These are phyloP conservation scores for Tetracentron sinense DNA, from an alignment of 164 flowering plant genomes.

Conservation along the genomic window DNA sequence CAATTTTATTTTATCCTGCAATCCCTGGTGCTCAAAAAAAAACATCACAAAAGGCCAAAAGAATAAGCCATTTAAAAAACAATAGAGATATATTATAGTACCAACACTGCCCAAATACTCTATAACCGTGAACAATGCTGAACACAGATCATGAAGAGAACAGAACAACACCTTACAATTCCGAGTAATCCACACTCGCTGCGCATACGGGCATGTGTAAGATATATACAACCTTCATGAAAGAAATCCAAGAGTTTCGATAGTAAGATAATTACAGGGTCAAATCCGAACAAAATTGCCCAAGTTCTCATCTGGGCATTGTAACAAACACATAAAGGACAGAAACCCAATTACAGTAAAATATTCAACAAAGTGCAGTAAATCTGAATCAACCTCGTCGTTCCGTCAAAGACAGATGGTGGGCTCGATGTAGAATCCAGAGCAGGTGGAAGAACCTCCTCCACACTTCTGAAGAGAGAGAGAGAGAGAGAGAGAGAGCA, in stretches of 20 bases:
- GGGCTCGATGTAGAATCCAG: constrained; percentile 57
- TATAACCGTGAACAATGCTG: no score
- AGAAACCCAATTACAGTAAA: not conserved
- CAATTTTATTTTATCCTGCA: constrained; percentile 57
- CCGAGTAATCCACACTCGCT: constrained; percentile 63
- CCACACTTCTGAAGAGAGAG: constrained; percentile 17
- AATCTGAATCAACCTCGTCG: constrained; percentile 39
- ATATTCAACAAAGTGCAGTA: not conserved
- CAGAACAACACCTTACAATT: constrained; percentile 32
- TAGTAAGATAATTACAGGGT: not conserved
- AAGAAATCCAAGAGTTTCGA: not conserved
- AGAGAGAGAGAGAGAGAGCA: not conserved
- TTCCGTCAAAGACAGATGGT: constrained; percentile 61
- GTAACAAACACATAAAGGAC: not conserved
- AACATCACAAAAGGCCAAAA: not conserved
- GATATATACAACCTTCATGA: constrained; percentile 50
- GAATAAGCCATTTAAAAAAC: not conserved
- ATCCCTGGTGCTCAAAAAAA: constrained; percentile 37
- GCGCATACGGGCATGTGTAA: constrained; percentile 62
- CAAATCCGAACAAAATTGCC: not conserved
- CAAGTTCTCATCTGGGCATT: not conserved
- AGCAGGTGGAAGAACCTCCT: constrained; percentile 49
- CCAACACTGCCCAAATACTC: no score
- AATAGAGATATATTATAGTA: not conserved
- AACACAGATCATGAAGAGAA: constrained; percentile 2